Evolutionary conservation across 2,329 filamentous ascomycete species (phyloP).

Genomic region (Zymoseptoria ardabiliae): DNA sequence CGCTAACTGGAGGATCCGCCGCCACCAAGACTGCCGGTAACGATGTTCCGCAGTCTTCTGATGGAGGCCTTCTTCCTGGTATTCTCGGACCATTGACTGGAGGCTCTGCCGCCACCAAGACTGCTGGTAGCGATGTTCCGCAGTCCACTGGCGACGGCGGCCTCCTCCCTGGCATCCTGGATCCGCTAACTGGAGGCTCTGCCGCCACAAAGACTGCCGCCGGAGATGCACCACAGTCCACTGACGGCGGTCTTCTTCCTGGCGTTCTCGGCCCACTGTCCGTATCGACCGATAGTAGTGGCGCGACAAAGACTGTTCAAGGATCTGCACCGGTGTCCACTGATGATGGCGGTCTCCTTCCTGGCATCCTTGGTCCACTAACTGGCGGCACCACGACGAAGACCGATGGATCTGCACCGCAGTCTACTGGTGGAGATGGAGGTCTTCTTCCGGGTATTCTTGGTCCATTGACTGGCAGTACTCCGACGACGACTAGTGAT

Average conservation of each 20-base stretch:
- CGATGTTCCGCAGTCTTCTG: no score
- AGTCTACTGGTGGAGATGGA: background rate
- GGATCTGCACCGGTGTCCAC: no score
- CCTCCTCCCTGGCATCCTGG: constrained; percentile 1
- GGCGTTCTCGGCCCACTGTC: constrained; percentile 3
- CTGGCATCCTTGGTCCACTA: background rate
- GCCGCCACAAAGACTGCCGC: background rate
- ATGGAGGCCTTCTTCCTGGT: no score
- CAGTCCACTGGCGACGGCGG: no score
- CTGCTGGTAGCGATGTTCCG: no score
- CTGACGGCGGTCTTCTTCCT: constrained; percentile 5
- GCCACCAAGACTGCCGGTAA: no score
- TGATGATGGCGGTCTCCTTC: background rate
- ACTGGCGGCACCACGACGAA: background rate
- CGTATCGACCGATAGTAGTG: background rate
- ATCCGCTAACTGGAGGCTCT: background rate
- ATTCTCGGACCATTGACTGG: background rate
- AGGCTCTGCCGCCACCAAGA: background rate
- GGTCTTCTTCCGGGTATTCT: background rate
- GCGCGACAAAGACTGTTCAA: no score
- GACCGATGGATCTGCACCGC: background rate
- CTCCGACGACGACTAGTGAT: background rate
- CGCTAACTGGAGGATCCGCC: no score
- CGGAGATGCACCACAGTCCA: background rate
- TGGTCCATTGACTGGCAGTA: background rate